A percentile compares a stretch with the other conserved stretches of the same genome.
phyloP scores from a whole-genome alignment of 2,329 filamentous ascomycete species.

The Pseudogymnoascus sp. region DNA sequence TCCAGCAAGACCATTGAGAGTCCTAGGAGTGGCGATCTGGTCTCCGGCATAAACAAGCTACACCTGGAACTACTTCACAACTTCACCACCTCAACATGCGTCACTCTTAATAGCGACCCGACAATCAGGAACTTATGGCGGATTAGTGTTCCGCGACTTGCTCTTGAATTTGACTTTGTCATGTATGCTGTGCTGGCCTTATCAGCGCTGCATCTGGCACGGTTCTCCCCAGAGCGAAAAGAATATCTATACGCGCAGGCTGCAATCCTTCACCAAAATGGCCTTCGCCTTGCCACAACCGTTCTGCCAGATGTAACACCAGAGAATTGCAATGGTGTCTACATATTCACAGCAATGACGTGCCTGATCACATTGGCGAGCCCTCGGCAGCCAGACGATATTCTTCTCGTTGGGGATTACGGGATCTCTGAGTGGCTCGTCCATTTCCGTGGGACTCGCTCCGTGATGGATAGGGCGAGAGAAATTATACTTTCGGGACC shows the following conservation, averaged over 20 bases:
- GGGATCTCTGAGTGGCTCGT: slow-evolving; percentile 33
- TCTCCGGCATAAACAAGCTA: slow-evolving; percentile 29
- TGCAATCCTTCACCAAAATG: slow-evolving; percentile 30
- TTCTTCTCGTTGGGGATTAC: slow-evolving; percentile 30
- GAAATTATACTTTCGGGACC: slow-evolving; percentile 19
- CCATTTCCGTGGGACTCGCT: slow-evolving; percentile 31
- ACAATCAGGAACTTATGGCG: slow-evolving; percentile 39
- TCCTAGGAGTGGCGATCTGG: neutral
- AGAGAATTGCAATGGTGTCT: slow-evolving; percentile 31
- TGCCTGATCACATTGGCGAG: slow-evolving; percentile 32
- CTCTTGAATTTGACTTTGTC: slow-evolving; percentile 39
- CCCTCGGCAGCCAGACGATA: slow-evolving; percentile 29
- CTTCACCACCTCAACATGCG: slow-evolving; percentile 41
- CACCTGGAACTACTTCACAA: slow-evolving; percentile 48
- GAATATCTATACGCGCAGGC: slow-evolving; percentile 35
- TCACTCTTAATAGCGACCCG: slow-evolving; percentile 38
- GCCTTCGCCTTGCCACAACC: slow-evolving; percentile 26
- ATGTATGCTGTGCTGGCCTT: slow-evolving; percentile 43
- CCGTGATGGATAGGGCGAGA: slow-evolving; percentile 27
- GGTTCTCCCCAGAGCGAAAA: slow-evolving; percentile 31
- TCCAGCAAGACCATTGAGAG: neutral
- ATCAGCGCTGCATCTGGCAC: slow-evolving; percentile 42
- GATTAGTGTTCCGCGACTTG: slow-evolving; percentile 40
- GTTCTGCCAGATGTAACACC: slow-evolving; percentile 29
- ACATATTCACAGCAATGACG: slow-evolving; percentile 34